Conservation (phyloP, 2,329 filamentous ascomycete species). For the Beauveria pseudobassiana region DNA sequence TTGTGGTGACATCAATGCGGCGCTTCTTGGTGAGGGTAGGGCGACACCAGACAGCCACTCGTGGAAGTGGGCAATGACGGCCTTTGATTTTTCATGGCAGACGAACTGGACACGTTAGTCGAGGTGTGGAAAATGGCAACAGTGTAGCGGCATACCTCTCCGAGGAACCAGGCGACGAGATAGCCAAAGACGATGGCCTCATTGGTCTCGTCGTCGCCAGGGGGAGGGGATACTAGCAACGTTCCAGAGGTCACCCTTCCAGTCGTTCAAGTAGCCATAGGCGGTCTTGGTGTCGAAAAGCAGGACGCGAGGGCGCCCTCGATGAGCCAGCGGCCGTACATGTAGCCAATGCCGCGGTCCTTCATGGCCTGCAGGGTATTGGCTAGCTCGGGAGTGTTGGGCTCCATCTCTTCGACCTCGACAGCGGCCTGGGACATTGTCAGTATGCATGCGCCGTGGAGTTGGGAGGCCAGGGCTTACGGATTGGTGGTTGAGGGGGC, state of each 20-base stretch:
- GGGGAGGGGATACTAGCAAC: constrained; percentile 88
- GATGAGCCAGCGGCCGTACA: constrained; percentile 96
- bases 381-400: constrained; percentile 69
- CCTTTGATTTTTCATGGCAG: constrained; percentile 81
- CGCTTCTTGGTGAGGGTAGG: constrained; percentile 88
- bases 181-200: constrained; percentile 98
- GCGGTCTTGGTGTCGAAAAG: constrained; percentile 93
- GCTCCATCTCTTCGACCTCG: constrained; percentile 89
- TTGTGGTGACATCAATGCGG: constrained; percentile 92
- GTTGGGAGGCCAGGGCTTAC: constrained; percentile 41
- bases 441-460: not conserved
- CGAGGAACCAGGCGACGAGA: constrained; percentile 93
- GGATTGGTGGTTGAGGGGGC: constrained; percentile 84
- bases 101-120: constrained; percentile 59
- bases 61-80: constrained; percentile 96
- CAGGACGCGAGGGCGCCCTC: constrained; percentile 86
- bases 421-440: constrained; percentile 69
- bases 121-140: not conserved
- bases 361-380: constrained; percentile 88
- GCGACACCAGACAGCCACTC: constrained; percentile 97
- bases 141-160: constrained; percentile 59
- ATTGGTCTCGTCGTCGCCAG: constrained; percentile 89
- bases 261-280: constrained; percentile 86
- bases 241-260: constrained; percentile 95
- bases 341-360: constrained; percentile 77